Evolutionary conservation across 345 rosid genomes (phyloP).

Genomic region (Angophora floribunda): DNA sequence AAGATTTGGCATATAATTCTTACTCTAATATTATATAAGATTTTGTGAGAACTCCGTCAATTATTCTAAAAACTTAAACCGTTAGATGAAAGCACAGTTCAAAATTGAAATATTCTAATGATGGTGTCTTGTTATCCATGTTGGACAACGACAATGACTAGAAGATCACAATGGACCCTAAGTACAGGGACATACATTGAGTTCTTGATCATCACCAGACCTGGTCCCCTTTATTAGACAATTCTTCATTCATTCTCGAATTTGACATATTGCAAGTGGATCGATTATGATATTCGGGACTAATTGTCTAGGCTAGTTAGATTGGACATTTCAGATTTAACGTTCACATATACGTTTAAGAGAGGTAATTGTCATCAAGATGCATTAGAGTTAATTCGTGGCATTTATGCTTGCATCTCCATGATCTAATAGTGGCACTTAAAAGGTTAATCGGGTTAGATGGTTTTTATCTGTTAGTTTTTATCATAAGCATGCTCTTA

Average conservation of each 20-base stretch:
- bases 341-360: not conserved
- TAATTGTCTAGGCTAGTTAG: not conserved
- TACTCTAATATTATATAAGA: not conserved
- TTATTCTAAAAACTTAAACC: not conserved
- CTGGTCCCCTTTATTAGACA: constrained; percentile 43
- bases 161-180: constrained; percentile 47
- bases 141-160: constrained; percentile 81
- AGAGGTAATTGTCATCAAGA: not conserved
- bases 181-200: constrained; percentile 70
- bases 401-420: not conserved
- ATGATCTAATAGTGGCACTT: not conserved
- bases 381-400: not conserved
- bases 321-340: not conserved
- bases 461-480: not conserved
- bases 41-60: rapidly evolving
- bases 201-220: constrained; percentile 80
- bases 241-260: not conserved
- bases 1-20: not conserved
- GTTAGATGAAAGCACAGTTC: not conserved
- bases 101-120: not conserved
- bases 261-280: not conserved
- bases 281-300: not conserved
- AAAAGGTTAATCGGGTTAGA: not conserved
- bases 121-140: constrained; percentile 51
- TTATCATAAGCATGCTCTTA: not conserved